Percentiles rank a stretch among this genome's conserved stretches.
These are phyloP conservation scores for Acer campestre DNA, from an alignment of 345 rosid species.

Conservation along the genomic window DNA sequence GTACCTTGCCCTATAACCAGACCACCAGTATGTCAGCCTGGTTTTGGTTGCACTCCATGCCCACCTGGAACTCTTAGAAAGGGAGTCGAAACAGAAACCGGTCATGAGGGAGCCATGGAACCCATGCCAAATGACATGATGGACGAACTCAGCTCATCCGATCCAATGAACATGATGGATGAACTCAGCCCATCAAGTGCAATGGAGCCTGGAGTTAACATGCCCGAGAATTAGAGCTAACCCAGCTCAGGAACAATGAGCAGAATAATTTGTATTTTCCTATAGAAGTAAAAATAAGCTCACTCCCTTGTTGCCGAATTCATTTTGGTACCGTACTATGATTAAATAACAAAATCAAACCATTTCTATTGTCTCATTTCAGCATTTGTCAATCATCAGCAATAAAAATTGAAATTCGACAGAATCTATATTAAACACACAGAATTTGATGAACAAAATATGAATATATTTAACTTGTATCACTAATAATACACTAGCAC, in stretches of 20 bases:
- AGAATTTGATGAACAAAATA: neutral
- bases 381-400: neutral
- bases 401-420: no score
- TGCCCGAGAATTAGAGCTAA: neutral
- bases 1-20: neutral
- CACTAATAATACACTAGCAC: neutral
- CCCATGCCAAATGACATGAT: neutral
- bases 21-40: neutral
- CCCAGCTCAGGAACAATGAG: neutral
- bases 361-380: neutral
- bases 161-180: neutral
- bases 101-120: neutral
- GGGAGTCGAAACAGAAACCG: neutral
- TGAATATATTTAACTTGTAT: neutral
- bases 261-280: neutral
- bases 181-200: neutral
- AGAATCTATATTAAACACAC: no score
- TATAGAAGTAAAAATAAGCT: neutral
- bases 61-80: neutral
- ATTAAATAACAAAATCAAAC: neutral
- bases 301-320: neutral
- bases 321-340: neutral
- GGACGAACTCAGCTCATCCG: neutral
- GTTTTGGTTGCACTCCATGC: neutral
- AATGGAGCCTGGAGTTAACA: neutral